A percentile compares a stretch with the other conserved stretches of the same genome.
These are phyloP conservation scores for Starmerella asiatica DNA, from an alignment of 805 yeast genomes.

Conservation along the genomic window DNA sequence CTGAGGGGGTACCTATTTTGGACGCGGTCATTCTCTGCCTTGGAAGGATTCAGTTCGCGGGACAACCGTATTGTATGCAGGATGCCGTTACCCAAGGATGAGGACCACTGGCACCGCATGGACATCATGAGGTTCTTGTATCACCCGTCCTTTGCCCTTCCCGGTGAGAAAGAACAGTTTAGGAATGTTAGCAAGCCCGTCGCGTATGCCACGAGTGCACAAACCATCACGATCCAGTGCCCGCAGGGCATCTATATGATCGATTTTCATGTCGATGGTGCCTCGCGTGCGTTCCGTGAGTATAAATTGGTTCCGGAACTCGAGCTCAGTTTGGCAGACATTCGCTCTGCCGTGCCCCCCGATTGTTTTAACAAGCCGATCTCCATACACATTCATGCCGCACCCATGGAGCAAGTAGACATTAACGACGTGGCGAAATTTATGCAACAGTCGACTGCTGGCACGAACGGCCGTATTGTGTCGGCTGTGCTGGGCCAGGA, in stretches of 20 bases:
- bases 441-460: conserved; percentile 4
- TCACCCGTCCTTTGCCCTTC: conserved; percentile 69
- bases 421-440: conserved; percentile 38
- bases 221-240: conserved; percentile 38
- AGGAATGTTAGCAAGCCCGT: conserved; percentile 32
- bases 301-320: conserved; percentile 52
- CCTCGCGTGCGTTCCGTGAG: conserved; percentile 45
- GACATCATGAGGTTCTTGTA: conserved; percentile 65
- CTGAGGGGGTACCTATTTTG: conserved; percentile 67
- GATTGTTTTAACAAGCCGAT: conserved; percentile 29
- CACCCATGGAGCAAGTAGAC: conserved; percentile 35
- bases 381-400: conserved; percentile 22
- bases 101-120: conserved; percentile 77
- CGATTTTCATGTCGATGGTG: conserved; percentile 51
- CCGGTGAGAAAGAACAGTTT: conserved; percentile 27
- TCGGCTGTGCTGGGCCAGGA: conserved; percentile 15
- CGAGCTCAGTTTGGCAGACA: conserved; percentile 35
- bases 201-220: conserved; percentile 34
- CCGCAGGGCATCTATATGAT: conserved; percentile 59
- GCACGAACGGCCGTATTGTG: conserved; percentile 4
- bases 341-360: conserved; percentile 31
- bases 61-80: conserved; percentile 32
- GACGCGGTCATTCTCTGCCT: conserved; percentile 67
- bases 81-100: conserved; percentile 35
- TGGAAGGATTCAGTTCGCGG: conserved; percentile 39